phyloP scores from a whole-genome alignment of 495 filamentous ascomycete genomes.

The Jackrogersella multiformis region DNA sequence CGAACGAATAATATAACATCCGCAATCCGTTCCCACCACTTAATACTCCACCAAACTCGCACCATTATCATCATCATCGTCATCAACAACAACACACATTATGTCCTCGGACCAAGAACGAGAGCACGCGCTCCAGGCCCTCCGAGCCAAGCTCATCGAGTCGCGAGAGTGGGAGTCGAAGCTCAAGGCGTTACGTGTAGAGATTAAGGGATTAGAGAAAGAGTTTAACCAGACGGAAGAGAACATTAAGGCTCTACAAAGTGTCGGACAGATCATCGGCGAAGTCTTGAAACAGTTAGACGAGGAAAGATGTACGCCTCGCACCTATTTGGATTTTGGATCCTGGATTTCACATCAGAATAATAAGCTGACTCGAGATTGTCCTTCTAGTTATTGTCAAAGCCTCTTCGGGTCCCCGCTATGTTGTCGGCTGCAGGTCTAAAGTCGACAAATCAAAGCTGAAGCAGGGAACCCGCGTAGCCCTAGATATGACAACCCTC shows the following conservation, averaged over 20 bases:
- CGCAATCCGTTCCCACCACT: not conserved
- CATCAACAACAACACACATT: conserved; percentile 15
- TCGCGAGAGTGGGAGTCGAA: conserved; percentile 99
- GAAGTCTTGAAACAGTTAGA: conserved; percentile 99
- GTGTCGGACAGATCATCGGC: conserved; percentile 98
- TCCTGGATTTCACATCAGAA: not conserved
- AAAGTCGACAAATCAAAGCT: conserved; percentile 97
- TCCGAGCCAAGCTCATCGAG: conserved; percentile 93
- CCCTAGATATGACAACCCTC: conserved; percentile 99
- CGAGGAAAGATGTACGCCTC: conserved; percentile 94
- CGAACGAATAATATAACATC: not conserved
- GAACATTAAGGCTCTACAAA: conserved; percentile 99
- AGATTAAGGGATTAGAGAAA: conserved; percentile 93
- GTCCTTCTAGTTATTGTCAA: conserved; percentile 70
- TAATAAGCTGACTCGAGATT: conserved; percentile 7
- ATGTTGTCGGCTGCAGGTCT: conserved; percentile 97
- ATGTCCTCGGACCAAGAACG: conserved; percentile 70
- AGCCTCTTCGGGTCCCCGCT: conserved; percentile 95
- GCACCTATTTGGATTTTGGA: not conserved
- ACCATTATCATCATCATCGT: too few relatives aligned
- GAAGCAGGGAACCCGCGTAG: conserved; percentile 97
- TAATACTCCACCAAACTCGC: conserved; percentile 7
- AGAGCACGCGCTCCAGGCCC: conserved; percentile 82
- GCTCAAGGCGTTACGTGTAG: conserved; percentile 87
- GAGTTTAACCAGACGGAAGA: conserved; percentile 98